Evolutionary conservation across 1,284 basidiomycete genomes (phyloP), one percentile per base, ranked within the genome.

Genomic region (Xerocomus amazonicus): DNA sequence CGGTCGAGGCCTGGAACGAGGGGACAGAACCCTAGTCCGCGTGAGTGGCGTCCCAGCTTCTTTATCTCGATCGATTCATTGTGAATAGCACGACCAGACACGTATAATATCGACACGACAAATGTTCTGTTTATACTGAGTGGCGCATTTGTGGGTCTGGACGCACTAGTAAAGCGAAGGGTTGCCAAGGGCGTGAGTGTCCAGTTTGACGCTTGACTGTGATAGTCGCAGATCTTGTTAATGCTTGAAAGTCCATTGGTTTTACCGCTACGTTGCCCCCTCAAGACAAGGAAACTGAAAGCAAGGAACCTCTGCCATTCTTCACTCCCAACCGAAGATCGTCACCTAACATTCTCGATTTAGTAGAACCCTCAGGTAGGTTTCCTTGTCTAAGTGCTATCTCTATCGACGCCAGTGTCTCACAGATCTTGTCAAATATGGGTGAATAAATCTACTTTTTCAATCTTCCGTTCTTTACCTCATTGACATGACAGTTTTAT

Each of bases 71-170:
- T 13, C 19, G 26, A 29, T 13, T 44, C 29, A 34, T 32, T 13
- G 6, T 50, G 35, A 6, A 49, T 56, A 87, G 85, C 80, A 34
- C 83, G 79, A 62, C 74, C 81, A 2, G 86, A 90, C 34, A 72
- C 77, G 16, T 90, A 83, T 58, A 79, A 83, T 47, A 83, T 93
- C 34, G 90, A 94, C 64, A 95, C 92, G 1, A 84, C 89, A 16
- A 93, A 96, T 61, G 81, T 97, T 23, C 72, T 97, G 17, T 97
- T 97, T 69, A 89, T 97, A 52, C 68, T 95, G 10, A 94, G 90
- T 41, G 94, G 95, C 0, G 94, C 94, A 0, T 97, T 97, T 64
- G 93, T 97, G 10, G 95, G 95, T 1, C 71, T 97, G 40, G 94
- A 97, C 32, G 81, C 77, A 43, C 74, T 97, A 28, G 83, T 97